Evolutionary conservation across 73 alveolate genomes (phyloP).

Genomic region (Symbiodinium natans): DNA sequence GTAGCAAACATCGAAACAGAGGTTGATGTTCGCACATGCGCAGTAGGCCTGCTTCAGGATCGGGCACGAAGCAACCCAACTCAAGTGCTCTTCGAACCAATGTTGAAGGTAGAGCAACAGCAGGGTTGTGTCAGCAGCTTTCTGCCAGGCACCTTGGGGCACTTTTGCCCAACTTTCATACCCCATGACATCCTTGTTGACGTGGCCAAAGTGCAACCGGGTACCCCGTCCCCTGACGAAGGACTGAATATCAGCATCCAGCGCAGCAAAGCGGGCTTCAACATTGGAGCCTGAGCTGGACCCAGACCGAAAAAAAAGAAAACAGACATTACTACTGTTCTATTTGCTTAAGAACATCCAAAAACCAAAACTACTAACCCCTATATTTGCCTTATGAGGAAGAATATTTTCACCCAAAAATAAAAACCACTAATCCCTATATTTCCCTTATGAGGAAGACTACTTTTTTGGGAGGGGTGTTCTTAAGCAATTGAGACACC

Average conservation of each 20-base stretch:
- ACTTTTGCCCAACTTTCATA: not conserved
- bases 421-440: no score
- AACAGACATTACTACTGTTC: no score
- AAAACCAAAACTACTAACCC: no score
- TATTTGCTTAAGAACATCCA: no score
- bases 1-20: not conserved
- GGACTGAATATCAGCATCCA: not conserved
- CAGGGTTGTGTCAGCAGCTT: not conserved
- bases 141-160: not conserved
- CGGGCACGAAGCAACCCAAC: not conserved
- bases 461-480: no score
- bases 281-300: not conserved
- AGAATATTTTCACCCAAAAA: no score
- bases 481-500: no score
- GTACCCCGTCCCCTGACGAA: not conserved
- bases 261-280: not conserved
- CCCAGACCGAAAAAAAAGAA: no score
- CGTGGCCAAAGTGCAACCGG: not conserved
- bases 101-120: not conserved
- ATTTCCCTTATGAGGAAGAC: no score
- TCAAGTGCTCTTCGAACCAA: not conserved
- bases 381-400: no score
- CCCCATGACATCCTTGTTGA: not conserved
- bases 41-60: not conserved
- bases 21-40: not conserved